phyloP scores from a whole-genome alignment of 2,329 filamentous ascomycete genomes.

The Phyllosticta capitalensis region DNA sequence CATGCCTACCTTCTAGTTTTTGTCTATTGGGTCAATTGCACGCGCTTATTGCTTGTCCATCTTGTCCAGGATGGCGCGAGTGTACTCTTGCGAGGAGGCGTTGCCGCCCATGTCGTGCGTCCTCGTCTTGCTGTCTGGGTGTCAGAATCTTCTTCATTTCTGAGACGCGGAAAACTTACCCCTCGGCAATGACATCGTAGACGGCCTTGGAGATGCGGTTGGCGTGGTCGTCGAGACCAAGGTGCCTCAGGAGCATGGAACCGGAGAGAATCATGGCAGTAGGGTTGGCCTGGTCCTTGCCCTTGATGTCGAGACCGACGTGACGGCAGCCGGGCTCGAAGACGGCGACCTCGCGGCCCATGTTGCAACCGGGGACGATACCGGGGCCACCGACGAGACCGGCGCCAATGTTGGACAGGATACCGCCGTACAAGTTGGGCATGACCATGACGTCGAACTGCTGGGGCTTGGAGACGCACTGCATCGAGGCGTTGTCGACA shows the following conservation, averaged over 20 bases:
- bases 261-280: slow-evolving; percentile 91
- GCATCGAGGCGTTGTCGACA: slow-evolving; percentile 99
- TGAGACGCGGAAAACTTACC: slow-evolving; percentile 48
- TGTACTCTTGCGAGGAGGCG: slow-evolving; percentile 88
- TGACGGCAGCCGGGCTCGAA: slow-evolving; percentile 99
- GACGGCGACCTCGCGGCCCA: slow-evolving; percentile 95
- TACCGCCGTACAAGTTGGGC: slow-evolving; percentile 98
- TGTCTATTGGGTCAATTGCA: slow-evolving; percentile 2
- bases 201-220: slow-evolving; percentile 93
- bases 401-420: slow-evolving; percentile 96
- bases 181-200: slow-evolving; percentile 76
- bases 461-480: slow-evolving; percentile 90
- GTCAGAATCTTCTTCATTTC: slow-evolving; percentile 20
- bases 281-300: slow-evolving; percentile 98
- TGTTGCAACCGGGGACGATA: slow-evolving; percentile 97
- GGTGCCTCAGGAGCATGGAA: slow-evolving; percentile 93
- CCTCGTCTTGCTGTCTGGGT: slow-evolving; percentile 59
- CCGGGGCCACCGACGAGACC: slow-evolving; percentile 94
- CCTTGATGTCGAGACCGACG: slow-evolving; percentile 98
- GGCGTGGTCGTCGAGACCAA: slow-evolving; percentile 94
- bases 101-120: slow-evolving; percentile 95
- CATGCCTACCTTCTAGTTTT: slow-evolving; percentile 5
- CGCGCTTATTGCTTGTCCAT: slow-evolving; percentile 56
- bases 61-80: slow-evolving; percentile 83
- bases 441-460: slow-evolving; percentile 99